phyloP scores from a whole-genome alignment of 176 grass and related monocot genomes.

The Hsuehochloa calcarea region DNA sequence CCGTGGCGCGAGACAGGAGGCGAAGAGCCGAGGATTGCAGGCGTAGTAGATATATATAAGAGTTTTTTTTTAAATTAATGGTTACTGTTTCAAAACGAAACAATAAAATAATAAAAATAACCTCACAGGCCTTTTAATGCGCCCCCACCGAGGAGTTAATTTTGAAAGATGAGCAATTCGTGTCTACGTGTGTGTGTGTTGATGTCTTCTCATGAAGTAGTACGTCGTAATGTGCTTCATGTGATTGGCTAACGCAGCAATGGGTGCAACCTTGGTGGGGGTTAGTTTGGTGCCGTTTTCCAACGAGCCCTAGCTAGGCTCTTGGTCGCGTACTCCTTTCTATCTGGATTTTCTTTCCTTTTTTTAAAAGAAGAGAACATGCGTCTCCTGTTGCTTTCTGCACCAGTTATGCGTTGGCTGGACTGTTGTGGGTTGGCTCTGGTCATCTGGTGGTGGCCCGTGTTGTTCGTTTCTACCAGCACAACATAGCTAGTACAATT shows the following conservation, averaged over 20 bases:
- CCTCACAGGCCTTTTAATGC: too few relatives aligned
- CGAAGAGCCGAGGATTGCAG: not conserved
- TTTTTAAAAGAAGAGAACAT: constrained; percentile 14
- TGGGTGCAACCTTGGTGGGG: constrained; percentile 15
- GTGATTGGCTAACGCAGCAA: not conserved
- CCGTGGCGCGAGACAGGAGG: not conserved
- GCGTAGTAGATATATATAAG: too few relatives aligned
- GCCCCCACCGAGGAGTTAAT: too few relatives aligned
- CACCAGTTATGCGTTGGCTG: not conserved
- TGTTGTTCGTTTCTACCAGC: not conserved
- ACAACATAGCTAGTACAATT: not conserved
- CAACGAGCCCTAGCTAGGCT: not conserved
- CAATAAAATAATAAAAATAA: too few relatives aligned
- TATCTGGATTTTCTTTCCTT: not conserved
- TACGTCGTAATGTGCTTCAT: not conserved
- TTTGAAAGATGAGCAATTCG: not conserved
- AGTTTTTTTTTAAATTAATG: too few relatives aligned
- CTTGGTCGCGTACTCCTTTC: not conserved
- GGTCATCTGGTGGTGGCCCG: not conserved
- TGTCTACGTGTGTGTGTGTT: not conserved
- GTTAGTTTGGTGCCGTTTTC: not conserved
- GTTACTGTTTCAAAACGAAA: too few relatives aligned
- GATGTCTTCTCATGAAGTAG: not conserved
- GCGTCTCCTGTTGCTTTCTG: constrained; percentile 27
- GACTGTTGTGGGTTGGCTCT: not conserved